These are phyloP conservation scores for Cicer arietinum DNA, from an alignment of 306 rosid species.

Conservation along the genomic window DNA sequence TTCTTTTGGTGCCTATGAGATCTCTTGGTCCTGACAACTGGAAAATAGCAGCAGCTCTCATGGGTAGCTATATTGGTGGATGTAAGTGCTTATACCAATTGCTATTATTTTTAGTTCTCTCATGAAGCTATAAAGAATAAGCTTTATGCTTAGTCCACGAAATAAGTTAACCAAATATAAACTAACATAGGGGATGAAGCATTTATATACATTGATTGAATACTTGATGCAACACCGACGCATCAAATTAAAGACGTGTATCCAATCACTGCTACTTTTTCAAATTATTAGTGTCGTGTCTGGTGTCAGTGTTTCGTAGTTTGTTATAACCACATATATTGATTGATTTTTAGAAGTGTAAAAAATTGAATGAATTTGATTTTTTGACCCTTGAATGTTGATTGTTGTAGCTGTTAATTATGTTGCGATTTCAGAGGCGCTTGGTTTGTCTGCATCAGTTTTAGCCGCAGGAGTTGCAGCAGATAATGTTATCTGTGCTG, in stretches of 20 bases:
- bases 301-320: too few relatives aligned
- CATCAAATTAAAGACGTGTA: too few relatives aligned
- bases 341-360: not conserved
- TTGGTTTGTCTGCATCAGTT: constrained; percentile 68
- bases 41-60: constrained; percentile 54
- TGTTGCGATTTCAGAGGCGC: constrained; percentile 76
- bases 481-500: constrained; percentile 78
- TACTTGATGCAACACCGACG: not conserved
- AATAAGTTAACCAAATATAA: not conserved
- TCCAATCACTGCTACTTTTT: too few relatives aligned
- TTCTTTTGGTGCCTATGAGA: constrained; percentile 51
- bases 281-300: too few relatives aligned
- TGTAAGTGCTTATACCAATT: constrained; percentile 45
- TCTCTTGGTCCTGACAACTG: constrained; percentile 55
- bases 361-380: constrained; percentile 22
- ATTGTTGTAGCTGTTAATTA: constrained; percentile 74
- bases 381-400: constrained; percentile 27
- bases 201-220: not conserved
- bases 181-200: not conserved
- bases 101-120: not conserved
- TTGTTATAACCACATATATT: not conserved
- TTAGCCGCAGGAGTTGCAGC: constrained; percentile 84
- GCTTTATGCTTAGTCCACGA: not conserved
- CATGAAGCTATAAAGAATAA: too few relatives aligned
- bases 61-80: constrained; percentile 58